Percentiles rank a stretch among this genome's conserved stretches.
These are phyloP conservation scores for Dictyostelium purpureum DNA, from an alignment of 78 protist species.

Conservation along the genomic window DNA sequence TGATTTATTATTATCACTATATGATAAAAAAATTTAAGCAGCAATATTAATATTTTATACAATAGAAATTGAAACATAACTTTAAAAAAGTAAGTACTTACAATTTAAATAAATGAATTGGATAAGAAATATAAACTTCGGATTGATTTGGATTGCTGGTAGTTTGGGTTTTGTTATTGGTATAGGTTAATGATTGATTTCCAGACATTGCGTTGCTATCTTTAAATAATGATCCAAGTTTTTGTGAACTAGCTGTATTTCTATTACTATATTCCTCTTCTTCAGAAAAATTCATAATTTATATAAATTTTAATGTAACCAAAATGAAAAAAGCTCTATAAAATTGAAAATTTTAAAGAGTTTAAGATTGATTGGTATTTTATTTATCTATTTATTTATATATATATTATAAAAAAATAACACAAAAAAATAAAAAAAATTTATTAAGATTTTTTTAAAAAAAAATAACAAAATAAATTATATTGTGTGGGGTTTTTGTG, in stretches of 20 bases:
- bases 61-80: background rate
- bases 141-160: background rate
- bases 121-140: conserved; percentile 7
- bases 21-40: background rate
- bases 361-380: too few relatives aligned
- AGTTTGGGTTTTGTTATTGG: conserved; percentile 18
- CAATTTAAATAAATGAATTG: conserved; percentile 71
- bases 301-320: background rate
- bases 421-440: too few relatives aligned
- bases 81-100: background rate
- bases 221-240: conserved; percentile 74
- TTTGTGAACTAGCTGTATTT: conserved; percentile 68
- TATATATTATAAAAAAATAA: too few relatives aligned
- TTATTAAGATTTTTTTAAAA: too few relatives aligned
- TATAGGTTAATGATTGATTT: conserved; percentile 58
- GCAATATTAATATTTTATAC: background rate
- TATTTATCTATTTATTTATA: too few relatives aligned
- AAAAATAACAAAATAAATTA: too few relatives aligned
- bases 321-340: too few relatives aligned
- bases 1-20: conserved; percentile 30
- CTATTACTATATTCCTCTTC: conserved; percentile 70
- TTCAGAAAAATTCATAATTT: conserved; percentile 42
- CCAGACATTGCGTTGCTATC: conserved; percentile 56
- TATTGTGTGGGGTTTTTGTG: too few relatives aligned
- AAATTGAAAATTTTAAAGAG: too few relatives aligned